These are phyloP conservation scores for Tephrocybe rancida DNA, from an alignment of 768 basidiomycete genomes.

Conservation along the genomic window DNA sequence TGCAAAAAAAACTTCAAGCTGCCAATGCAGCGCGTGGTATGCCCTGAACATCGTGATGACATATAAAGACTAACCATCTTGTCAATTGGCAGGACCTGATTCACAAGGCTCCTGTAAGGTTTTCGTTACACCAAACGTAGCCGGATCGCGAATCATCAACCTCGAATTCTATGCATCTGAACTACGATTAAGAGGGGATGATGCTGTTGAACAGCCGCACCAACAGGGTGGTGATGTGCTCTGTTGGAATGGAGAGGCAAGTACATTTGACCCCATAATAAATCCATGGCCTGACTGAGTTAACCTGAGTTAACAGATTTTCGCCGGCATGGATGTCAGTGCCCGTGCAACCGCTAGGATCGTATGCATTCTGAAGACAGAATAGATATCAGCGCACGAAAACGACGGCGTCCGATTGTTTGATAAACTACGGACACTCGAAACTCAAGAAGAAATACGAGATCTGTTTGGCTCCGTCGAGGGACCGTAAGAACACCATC, in stretches of 20 bases:
- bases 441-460: conserved; percentile 44
- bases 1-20: conserved; percentile 37
- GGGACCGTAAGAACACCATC: conserved; percentile 65
- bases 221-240: conserved; percentile 55
- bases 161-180: conserved; percentile 75
- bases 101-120: conserved; percentile 41
- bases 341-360: not conserved
- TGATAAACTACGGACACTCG: conserved; percentile 29
- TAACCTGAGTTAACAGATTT: conserved; percentile 44
- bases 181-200: conserved; percentile 66
- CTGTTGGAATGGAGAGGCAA: conserved; percentile 86
- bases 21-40: conserved; percentile 66
- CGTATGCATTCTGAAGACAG: not conserved
- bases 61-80: not conserved
- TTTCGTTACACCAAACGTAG: conserved; percentile 8
- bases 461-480: conserved; percentile 64
- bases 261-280: conserved; percentile 24
- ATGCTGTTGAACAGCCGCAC: conserved; percentile 72
- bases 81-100: conserved; percentile 59
- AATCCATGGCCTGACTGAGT: not conserved
- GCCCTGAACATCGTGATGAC: conserved; percentile 8
- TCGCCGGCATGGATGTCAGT: conserved; percentile 77
- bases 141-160: conserved; percentile 18
- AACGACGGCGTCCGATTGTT: conserved; percentile 73
- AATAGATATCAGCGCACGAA: conserved; percentile 57